Evolutionary conservation across 164 flowering plant species (phyloP).

Genomic region (Macadamia integrifolia): DNA sequence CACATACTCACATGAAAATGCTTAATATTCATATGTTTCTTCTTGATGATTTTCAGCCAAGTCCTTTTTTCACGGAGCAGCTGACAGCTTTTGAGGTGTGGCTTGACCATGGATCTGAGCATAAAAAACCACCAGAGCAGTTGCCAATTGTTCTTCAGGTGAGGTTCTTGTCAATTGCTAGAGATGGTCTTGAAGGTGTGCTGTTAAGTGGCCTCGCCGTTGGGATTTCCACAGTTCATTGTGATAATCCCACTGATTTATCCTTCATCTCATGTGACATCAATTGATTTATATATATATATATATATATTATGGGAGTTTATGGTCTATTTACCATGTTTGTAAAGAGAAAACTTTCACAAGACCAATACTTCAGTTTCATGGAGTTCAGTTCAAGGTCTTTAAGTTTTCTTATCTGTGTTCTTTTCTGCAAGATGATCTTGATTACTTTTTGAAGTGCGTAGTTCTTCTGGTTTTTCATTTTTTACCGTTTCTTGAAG

Average conservation of each 20-base stretch:
- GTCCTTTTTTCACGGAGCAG: slow-evolving; percentile 94
- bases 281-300: too few relatives aligned
- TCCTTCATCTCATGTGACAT: too few relatives aligned
- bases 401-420: background rate
- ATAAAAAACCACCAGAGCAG: slow-evolving; percentile 95
- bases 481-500: background rate
- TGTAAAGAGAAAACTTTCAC: too few relatives aligned
- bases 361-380: too few relatives aligned
- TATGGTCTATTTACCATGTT: too few relatives aligned
- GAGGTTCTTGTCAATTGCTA: background rate
- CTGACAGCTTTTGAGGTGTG: slow-evolving; percentile 96
- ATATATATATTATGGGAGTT: too few relatives aligned
- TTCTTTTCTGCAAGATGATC: background rate
- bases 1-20: background rate
- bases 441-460: too few relatives aligned
- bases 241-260: too few relatives aligned
- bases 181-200: too few relatives aligned
- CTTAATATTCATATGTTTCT: slow-evolving; percentile 1
- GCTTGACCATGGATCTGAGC: slow-evolving; percentile 96
- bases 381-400: too few relatives aligned
- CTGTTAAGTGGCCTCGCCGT: too few relatives aligned
- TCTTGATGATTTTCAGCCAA: slow-evolving; percentile 47
- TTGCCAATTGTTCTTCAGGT: slow-evolving; percentile 98
- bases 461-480: background rate
- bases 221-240: too few relatives aligned